A percentile compares a stretch with the other conserved stretches of the same genome.
Evolutionary conservation across 306 rosid species (phyloP).

Genomic region (Cucumis sativus): Cucumber_9930_V3 NC_026660.2:26373501-26374000

Average conservation of each 20-base stretch:
- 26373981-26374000: conserved; percentile 41
- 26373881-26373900: not conserved
- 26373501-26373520: not conserved
- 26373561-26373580: conserved; percentile 1
- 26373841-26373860: not conserved
- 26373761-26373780: conserved; percentile 24
- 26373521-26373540: not conserved
- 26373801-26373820: conserved; percentile 47
- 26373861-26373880: not conserved
- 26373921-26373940: conserved; percentile 36
- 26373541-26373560: not conserved
- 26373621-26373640: not conserved
- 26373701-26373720: not conserved
- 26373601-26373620: not conserved
- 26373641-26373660: too few species aligned
- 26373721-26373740: not conserved
- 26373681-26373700: not conserved
- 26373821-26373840: not conserved
- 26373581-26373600: not conserved
- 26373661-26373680: not conserved
- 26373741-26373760: conserved; percentile 10
- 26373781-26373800: conserved; percentile 27
- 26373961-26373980: conserved; percentile 23
- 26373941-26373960: conserved; percentile 39
- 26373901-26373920: conserved; percentile 39